Conservation (phyloP, 2,329 filamentous ascomycete species). For the Cladosporium austrohemisphaericum region DNA sequence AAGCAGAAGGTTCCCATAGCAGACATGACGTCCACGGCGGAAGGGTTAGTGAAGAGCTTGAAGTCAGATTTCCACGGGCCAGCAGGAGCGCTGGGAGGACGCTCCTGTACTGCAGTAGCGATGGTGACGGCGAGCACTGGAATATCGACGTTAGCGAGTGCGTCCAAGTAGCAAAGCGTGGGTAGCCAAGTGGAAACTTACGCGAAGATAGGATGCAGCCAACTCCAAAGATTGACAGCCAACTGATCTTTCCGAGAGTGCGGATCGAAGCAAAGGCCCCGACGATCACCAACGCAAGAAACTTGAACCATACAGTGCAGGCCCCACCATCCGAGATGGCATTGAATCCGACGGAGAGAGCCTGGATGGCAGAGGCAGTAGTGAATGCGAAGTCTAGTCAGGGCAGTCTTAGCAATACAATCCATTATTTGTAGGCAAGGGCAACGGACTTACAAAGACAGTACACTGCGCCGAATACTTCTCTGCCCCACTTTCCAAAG, state of each 20-base stretch:
- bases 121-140: slow-evolving; percentile 18
- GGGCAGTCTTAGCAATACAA: slow-evolving; percentile 13
- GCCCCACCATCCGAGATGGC: slow-evolving; percentile 26
- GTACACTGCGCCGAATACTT: slow-evolving; percentile 38
- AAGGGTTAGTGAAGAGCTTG: slow-evolving; percentile 5
- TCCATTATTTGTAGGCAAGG: slow-evolving; percentile 17
- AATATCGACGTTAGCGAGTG: not conserved
- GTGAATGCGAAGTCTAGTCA: slow-evolving; percentile 25
- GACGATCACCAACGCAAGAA: slow-evolving; percentile 39
- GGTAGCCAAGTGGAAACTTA: slow-evolving; percentile 23
- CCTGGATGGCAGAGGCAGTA: slow-evolving; percentile 37
- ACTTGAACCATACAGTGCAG: slow-evolving; percentile 41
- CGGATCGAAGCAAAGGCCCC: slow-evolving; percentile 35
- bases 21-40: not conserved
- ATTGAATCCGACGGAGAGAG: slow-evolving; percentile 28
- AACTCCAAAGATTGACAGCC: slow-evolving; percentile 36
- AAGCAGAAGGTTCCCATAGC: slow-evolving; percentile 12
- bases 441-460: not conserved
- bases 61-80: slow-evolving; percentile 30
- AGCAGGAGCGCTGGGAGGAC: slow-evolving; percentile 32
- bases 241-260: slow-evolving; percentile 33
- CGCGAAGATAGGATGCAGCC: slow-evolving; percentile 22
- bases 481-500: slow-evolving; percentile 51
- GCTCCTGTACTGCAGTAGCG: slow-evolving; percentile 33
- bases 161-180: slow-evolving; percentile 20